Percentiles rank a stretch among this genome's conserved stretches.
These are phyloP conservation scores for Cochlearia excelsa DNA, from an alignment of 345 rosid species.

Conservation along the genomic window DNA sequence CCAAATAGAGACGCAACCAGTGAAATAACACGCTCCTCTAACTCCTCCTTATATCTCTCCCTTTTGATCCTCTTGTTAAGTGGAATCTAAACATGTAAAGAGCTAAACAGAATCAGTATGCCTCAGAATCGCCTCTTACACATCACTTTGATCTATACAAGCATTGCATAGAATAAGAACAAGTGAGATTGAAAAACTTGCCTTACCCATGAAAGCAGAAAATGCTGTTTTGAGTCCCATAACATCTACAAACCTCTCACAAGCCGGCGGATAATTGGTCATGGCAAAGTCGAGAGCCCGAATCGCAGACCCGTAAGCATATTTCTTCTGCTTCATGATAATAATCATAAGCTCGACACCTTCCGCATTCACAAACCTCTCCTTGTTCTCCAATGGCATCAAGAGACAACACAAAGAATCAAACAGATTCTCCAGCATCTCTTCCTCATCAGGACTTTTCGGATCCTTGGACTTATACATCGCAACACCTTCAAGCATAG, in stretches of 20 bases:
- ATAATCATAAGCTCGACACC: constrained; percentile 98
- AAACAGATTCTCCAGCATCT: constrained; percentile 92
- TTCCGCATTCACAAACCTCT: constrained; percentile 91
- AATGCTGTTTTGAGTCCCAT: constrained; percentile 92
- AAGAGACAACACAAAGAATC: constrained; percentile 83
- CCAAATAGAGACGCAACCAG: constrained; percentile 87
- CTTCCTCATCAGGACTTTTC: constrained; percentile 84
- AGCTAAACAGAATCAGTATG: constrained; percentile 25
- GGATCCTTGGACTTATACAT: constrained; percentile 94
- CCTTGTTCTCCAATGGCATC: constrained; percentile 99
- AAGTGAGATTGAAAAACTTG: constrained; percentile 44
- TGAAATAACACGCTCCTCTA: constrained; percentile 83
- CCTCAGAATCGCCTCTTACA: not conserved
- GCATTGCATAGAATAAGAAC: not conserved
- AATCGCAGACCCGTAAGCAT: constrained; percentile 87
- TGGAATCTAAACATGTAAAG: constrained; percentile 59
- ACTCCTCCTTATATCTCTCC: constrained; percentile 81
- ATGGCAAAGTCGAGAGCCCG: constrained; percentile 92
- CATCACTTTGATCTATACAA: not conserved
- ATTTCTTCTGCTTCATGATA: constrained; percentile 97
- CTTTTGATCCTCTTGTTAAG: constrained; percentile 79
- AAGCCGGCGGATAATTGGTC: constrained; percentile 96
- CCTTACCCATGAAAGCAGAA: constrained; percentile 99
- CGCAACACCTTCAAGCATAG: constrained; percentile 84
- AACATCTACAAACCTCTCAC: constrained; percentile 95